phyloP scores from a whole-genome alignment of 768 basidiomycete species.

The Chlorophyllum brunneum region DNA sequence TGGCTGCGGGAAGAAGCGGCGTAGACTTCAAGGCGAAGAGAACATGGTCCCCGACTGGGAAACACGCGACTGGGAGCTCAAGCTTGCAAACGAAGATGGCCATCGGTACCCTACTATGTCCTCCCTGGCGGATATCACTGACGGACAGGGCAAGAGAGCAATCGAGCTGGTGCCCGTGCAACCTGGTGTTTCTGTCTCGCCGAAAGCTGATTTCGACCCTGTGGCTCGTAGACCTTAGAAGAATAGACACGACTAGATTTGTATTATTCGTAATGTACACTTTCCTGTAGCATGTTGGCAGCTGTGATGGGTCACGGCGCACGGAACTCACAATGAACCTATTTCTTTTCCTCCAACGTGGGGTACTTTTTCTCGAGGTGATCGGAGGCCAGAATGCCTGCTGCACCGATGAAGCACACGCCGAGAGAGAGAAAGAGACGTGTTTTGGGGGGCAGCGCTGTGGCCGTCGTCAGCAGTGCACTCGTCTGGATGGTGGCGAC shows the following conservation, averaged over 20 bases:
- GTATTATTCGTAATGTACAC: slow-evolving; percentile 5
- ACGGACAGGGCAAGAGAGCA: slow-evolving; percentile 21
- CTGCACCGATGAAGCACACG: slow-evolving; percentile 41
- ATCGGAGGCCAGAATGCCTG: slow-evolving; percentile 47
- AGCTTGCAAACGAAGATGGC: slow-evolving; percentile 41
- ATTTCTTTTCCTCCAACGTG: slow-evolving; percentile 1
- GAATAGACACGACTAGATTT: background rate
- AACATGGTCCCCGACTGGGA: slow-evolving; percentile 64
- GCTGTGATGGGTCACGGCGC: background rate
- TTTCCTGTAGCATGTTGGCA: background rate
- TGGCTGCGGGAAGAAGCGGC: slow-evolving; percentile 23
- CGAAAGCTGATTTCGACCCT: background rate
- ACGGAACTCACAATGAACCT: background rate
- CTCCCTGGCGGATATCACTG: slow-evolving; percentile 34
- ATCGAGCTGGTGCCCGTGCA: no score
- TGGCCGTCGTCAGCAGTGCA: slow-evolving; percentile 5
- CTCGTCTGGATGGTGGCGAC: background rate
- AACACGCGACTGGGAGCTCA: slow-evolving; percentile 56
- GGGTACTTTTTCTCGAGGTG: slow-evolving; percentile 43
- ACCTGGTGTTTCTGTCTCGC: background rate
- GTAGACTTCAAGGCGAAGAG: slow-evolving; percentile 32
- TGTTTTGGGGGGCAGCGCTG: slow-evolving; percentile 52
- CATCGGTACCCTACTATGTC: slow-evolving; percentile 43
- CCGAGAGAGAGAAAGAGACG: slow-evolving; percentile 49
- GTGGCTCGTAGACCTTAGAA: background rate